Evolutionary conservation across 2,329 filamentous ascomycete genomes (phyloP).

Genomic region (Ophiostoma piceae): DNA sequence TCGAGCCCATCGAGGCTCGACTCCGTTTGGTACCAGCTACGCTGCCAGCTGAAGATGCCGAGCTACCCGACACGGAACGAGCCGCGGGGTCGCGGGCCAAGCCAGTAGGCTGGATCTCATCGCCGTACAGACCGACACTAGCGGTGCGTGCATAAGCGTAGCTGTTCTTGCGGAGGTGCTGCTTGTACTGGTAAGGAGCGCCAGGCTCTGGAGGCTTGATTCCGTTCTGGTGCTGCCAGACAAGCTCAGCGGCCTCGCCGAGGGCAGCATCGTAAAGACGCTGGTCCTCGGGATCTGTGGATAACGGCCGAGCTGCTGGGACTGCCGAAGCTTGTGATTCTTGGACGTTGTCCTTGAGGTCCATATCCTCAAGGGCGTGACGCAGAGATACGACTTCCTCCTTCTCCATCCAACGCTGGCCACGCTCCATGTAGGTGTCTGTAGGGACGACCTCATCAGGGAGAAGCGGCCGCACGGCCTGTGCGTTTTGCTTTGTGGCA

Average conservation of each 20-base stretch:
- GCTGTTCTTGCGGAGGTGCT: slow-evolving; percentile 65
- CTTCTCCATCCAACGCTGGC: slow-evolving; percentile 73
- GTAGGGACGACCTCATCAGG: slow-evolving; percentile 60
- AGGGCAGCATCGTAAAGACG: slow-evolving; percentile 65
- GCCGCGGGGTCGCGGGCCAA: slow-evolving; percentile 41
- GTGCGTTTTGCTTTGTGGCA: slow-evolving; percentile 14
- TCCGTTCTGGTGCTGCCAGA: slow-evolving; percentile 68
- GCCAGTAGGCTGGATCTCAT: slow-evolving; percentile 44
- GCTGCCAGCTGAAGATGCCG: slow-evolving; percentile 39
- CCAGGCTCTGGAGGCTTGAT: slow-evolving; percentile 51
- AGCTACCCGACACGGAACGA: slow-evolving; percentile 50
- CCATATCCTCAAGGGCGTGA: slow-evolving; percentile 68
- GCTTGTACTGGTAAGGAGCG: slow-evolving; percentile 61
- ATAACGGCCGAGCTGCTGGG: neutral
- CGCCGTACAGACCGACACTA: slow-evolving; percentile 49
- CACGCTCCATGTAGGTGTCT: slow-evolving; percentile 66
- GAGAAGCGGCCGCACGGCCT: slow-evolving; percentile 40
- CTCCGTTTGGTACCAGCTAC: slow-evolving; percentile 36
- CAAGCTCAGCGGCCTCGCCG: slow-evolving; percentile 71
- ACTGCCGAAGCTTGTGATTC: slow-evolving; percentile 18
- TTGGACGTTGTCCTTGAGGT: slow-evolving; percentile 39
- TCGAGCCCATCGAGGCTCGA: slow-evolving; percentile 32
- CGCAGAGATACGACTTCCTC: slow-evolving; percentile 67
- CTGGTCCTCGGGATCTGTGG: slow-evolving; percentile 46
- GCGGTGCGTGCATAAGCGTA: slow-evolving; percentile 63